Conservation (phyloP, 2,329 filamentous ascomycete species). For the Monascus ruber region DNA sequence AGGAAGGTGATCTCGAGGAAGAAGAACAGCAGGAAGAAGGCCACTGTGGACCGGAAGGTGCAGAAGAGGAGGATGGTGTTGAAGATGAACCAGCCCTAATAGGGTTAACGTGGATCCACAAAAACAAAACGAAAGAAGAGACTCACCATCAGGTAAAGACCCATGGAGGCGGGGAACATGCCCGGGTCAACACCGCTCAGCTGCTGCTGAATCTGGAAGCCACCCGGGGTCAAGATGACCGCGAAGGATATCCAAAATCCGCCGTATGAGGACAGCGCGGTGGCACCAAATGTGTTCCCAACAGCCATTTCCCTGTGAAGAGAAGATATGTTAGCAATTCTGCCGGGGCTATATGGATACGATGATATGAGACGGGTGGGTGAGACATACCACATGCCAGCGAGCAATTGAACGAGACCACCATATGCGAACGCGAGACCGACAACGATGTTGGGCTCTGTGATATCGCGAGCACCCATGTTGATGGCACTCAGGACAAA, state of each 20-base stretch:
- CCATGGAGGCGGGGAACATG: constrained; percentile 50
- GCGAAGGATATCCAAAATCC: constrained; percentile 73
- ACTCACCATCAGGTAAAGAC: constrained; percentile 57
- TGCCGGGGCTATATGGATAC: not conserved
- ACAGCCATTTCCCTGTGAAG: constrained; percentile 64
- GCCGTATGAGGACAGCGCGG: constrained; percentile 68
- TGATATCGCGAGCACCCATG: constrained; percentile 51
- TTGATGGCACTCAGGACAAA: constrained; percentile 70
- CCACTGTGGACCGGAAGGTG: constrained; percentile 65
- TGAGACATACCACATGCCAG: constrained; percentile 67
- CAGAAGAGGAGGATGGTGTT: constrained; percentile 62
- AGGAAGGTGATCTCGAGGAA: constrained; percentile 66
- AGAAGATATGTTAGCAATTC: not conserved
- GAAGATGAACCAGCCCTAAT: constrained; percentile 69
- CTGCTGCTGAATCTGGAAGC: constrained; percentile 47
- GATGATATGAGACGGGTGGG: not conserved
- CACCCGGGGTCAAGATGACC: constrained; percentile 57
- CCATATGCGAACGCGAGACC: constrained; percentile 63
- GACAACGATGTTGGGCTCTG: constrained; percentile 54
- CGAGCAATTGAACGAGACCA: constrained; percentile 65
- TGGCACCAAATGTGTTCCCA: constrained; percentile 80
- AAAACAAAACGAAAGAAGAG: not conserved
- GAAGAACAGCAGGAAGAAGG: constrained; percentile 69
- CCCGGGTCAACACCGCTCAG: constrained; percentile 22
- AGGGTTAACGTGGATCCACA: no score